Percentiles rank a stretch among this genome's conserved stretches.
phyloP scores from a whole-genome alignment of 1,139 yeast species.

The Wickerhamomyces sp. region DNA sequence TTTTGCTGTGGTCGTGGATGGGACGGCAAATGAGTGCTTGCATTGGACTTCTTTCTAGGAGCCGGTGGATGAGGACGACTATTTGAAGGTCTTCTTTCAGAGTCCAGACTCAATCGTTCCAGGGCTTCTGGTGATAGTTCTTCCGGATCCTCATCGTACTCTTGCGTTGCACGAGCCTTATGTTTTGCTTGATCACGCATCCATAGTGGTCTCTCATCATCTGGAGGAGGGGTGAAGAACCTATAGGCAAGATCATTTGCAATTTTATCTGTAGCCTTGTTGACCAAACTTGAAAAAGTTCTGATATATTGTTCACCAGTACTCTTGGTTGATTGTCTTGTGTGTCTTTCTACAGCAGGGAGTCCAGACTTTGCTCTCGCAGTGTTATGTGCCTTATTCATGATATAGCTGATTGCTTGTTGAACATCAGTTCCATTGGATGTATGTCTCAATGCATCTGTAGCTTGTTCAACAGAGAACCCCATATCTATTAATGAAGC shows the following conservation, averaged over 20 bases:
- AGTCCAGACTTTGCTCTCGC: slow-evolving; percentile 23
- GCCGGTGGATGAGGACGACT: not conserved
- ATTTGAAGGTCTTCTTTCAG: not conserved
- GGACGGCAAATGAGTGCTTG: not conserved
- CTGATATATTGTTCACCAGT: slow-evolving; percentile 18
- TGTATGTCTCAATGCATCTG: slow-evolving; percentile 50
- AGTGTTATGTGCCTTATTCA: slow-evolving; percentile 50
- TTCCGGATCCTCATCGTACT: slow-evolving; percentile 21
- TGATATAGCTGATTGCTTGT: slow-evolving; percentile 62
- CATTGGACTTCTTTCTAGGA: not conserved
- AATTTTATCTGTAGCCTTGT: slow-evolving; percentile 30
- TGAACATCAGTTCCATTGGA: slow-evolving; percentile 56
- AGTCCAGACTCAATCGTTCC: slow-evolving; percentile 5
- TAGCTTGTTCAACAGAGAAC: slow-evolving; percentile 57
- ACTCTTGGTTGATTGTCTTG: not conserved
- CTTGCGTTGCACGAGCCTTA: slow-evolving; percentile 18
- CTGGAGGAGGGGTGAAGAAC: slow-evolving; percentile 58
- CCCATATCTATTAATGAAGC: slow-evolving; percentile 82
- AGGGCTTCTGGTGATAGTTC: slow-evolving; percentile 15
- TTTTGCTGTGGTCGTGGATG: slow-evolving; percentile 2
- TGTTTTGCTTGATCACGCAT: slow-evolving; percentile 57
- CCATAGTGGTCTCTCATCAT: slow-evolving; percentile 69
- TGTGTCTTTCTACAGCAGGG: slow-evolving; percentile 8
- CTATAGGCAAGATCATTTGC: slow-evolving; percentile 62
- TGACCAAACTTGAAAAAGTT: slow-evolving; percentile 16